Percentiles rank a stretch among this genome's conserved stretches.
These are phyloP conservation scores for Epichloe festucae DNA, from an alignment of 2,329 filamentous ascomycete genomes.

Conservation along the genomic window DNA sequence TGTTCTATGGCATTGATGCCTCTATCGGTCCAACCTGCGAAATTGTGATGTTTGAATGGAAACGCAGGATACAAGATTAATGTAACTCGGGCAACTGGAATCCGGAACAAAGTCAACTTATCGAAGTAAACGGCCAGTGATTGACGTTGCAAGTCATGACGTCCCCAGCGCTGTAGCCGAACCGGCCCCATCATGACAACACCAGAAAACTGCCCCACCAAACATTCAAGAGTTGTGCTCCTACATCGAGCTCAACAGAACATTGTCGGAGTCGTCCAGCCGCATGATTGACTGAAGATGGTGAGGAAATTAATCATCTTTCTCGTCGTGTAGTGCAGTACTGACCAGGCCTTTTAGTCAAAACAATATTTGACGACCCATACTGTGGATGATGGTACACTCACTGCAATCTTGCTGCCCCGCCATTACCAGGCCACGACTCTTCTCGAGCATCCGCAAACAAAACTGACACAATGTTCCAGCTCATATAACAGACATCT, in stretches of 20 bases:
- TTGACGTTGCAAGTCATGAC: background rate
- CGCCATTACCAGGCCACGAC: slow-evolving; percentile 7
- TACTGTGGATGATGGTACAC: slow-evolving; percentile 70
- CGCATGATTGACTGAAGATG: slow-evolving; percentile 10
- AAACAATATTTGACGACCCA: slow-evolving; percentile 96
- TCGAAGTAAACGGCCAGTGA: background rate
- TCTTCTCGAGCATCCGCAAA: background rate
- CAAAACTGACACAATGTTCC: slow-evolving; percentile 7
- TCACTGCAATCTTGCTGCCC: slow-evolving; percentile 11
- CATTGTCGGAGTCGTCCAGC: background rate
- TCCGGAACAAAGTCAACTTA: background rate
- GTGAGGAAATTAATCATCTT: slow-evolving; percentile 9
- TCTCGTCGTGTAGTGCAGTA: background rate
- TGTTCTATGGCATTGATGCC: background rate
- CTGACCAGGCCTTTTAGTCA: slow-evolving; percentile 44
- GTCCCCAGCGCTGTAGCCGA: background rate
- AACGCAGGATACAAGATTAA: background rate
- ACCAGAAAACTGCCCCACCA: slow-evolving; percentile 6
- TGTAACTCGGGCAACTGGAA: background rate
- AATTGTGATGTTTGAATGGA: background rate
- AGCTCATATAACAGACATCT: slow-evolving; percentile 80
- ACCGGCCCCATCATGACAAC: background rate
- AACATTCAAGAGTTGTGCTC: slow-evolving; percentile 1
- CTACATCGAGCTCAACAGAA: slow-evolving; percentile 3
- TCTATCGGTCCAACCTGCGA: background rate